Evolutionary conservation across 1,284 basidiomycete species (phyloP).

Genomic region (Veloporphyrellus conicus): DNA sequence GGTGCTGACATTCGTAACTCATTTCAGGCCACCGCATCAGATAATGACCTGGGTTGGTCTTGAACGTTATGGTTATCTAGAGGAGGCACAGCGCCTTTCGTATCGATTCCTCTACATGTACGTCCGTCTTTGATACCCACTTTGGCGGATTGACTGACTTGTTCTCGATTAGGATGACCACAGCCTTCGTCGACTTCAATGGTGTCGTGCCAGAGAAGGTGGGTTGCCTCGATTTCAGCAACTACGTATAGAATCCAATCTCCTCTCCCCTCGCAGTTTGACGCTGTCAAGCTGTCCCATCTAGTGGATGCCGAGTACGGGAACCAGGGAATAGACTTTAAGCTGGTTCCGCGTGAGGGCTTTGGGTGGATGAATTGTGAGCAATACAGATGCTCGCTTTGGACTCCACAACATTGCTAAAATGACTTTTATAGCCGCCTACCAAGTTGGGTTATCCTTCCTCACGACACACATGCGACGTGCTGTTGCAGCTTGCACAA

Average conservation of each 20-base stretch:
- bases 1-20: conserved; percentile 3
- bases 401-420: conserved; percentile 25
- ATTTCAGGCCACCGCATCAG: conserved; percentile 86
- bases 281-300: conserved; percentile 92
- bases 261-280: conserved; percentile 56
- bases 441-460: conserved; percentile 94
- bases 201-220: conserved; percentile 95
- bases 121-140: conserved; percentile 26
- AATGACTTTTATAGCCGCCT: conserved; percentile 59
- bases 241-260: conserved; percentile 1
- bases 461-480: conserved; percentile 90
- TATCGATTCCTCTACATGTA: conserved; percentile 98
- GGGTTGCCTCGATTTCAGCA: not conserved
- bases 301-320: conserved; percentile 98
- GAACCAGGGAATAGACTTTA: conserved; percentile 97
- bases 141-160: conserved; percentile 1
- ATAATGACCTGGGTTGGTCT: conserved; percentile 97
- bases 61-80: conserved; percentile 91
- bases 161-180: conserved; percentile 69
- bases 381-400: conserved; percentile 20
- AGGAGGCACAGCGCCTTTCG: conserved; percentile 88
- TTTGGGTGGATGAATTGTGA: conserved; percentile 95
- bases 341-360: conserved; percentile 92
- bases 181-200: conserved; percentile 91
- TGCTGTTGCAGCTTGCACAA: conserved; percentile 88